Evolutionary conservation across 768 basidiomycete genomes (phyloP).

Genomic region (Asterophora lycoperdoides): DNA sequence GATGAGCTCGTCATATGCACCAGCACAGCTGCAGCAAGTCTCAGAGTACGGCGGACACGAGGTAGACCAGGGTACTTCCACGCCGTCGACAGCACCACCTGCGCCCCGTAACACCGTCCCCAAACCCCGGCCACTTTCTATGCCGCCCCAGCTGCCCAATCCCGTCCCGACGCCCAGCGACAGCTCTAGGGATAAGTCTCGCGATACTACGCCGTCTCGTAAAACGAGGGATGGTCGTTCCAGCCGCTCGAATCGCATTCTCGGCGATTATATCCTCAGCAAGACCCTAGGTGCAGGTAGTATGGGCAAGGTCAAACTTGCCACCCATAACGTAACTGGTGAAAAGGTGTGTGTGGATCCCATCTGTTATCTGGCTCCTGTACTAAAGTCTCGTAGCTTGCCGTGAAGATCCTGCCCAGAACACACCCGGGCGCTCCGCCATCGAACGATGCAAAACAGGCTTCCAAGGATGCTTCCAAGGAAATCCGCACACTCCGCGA

Average conservation of each 20-base stretch:
- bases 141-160: slow-evolving; percentile 20
- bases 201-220: slow-evolving; percentile 1
- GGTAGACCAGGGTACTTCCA: slow-evolving; percentile 57
- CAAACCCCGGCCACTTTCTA: slow-evolving; percentile 14
- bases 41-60: slow-evolving; percentile 59
- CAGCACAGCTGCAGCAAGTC: slow-evolving; percentile 43
- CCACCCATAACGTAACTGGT: slow-evolving; percentile 79
- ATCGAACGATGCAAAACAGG: slow-evolving; percentile 64
- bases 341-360: slow-evolving; percentile 70
- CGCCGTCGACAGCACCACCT: slow-evolving; percentile 25
- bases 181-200: not conserved
- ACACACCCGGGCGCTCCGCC: slow-evolving; percentile 58
- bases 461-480: slow-evolving; percentile 87
- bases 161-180: not conserved
- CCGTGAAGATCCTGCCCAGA: slow-evolving; percentile 98
- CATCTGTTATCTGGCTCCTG: not conserved
- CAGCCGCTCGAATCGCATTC: slow-evolving; percentile 51
- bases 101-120: slow-evolving; percentile 1
- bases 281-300: slow-evolving; percentile 97
- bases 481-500: slow-evolving; percentile 95
- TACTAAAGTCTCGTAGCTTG: slow-evolving; percentile 53
- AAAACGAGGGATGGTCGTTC: slow-evolving; percentile 20
- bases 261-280: slow-evolving; percentile 93
- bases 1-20: slow-evolving; percentile 48
- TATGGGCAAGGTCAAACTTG: slow-evolving; percentile 99